Conservation (phyloP, 352 stramenopile species). For the Phytophthora melonis region DNA sequence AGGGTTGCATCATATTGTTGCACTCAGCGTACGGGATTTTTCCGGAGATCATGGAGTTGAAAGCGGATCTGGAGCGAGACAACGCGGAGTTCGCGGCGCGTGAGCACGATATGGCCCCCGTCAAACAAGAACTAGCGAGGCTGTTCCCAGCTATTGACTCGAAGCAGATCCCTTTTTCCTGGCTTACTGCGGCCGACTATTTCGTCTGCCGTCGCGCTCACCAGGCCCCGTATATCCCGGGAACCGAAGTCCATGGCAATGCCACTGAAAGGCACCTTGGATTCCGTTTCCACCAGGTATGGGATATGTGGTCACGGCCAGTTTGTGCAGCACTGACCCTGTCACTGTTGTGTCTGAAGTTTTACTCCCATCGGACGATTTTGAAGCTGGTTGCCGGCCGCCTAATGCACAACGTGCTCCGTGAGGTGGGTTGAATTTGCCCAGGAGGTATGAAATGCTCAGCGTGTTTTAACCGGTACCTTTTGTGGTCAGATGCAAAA, state of each 20-base stretch:
- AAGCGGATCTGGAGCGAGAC: slow-evolving; percentile 56
- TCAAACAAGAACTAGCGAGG: slow-evolving; percentile 63
- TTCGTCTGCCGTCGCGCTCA: slow-evolving; percentile 55
- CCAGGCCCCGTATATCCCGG: slow-evolving; percentile 54
- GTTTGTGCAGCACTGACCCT: background rate
- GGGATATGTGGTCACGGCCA: background rate
- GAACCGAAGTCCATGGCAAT: slow-evolving; percentile 55
- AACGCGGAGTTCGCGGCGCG: slow-evolving; percentile 56
- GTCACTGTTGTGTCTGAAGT: slow-evolving; percentile 43
- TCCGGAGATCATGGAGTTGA: slow-evolving; percentile 70
- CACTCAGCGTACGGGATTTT: slow-evolving; percentile 66
- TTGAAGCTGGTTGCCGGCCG: slow-evolving; percentile 68
- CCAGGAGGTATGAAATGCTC: background rate
- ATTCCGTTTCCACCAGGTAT: slow-evolving; percentile 81
- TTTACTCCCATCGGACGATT: slow-evolving; percentile 79
- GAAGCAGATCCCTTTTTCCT: slow-evolving; percentile 57
- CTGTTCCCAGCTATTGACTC: slow-evolving; percentile 63
- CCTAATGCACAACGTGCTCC: slow-evolving; percentile 69
- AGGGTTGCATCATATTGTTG: background rate
- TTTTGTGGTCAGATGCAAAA: slow-evolving; percentile 52
- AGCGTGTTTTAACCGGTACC: background rate
- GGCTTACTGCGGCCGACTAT: slow-evolving; percentile 55
- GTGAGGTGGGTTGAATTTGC: slow-evolving; percentile 37
- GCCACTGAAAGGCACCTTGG: slow-evolving; percentile 60
- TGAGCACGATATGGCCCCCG: slow-evolving; percentile 61